Evolutionary conservation across 2,329 filamentous ascomycete species (phyloP), one percentile per base, ranked within the genome.

Genomic region (Ustilaginoidea virens): DNA sequence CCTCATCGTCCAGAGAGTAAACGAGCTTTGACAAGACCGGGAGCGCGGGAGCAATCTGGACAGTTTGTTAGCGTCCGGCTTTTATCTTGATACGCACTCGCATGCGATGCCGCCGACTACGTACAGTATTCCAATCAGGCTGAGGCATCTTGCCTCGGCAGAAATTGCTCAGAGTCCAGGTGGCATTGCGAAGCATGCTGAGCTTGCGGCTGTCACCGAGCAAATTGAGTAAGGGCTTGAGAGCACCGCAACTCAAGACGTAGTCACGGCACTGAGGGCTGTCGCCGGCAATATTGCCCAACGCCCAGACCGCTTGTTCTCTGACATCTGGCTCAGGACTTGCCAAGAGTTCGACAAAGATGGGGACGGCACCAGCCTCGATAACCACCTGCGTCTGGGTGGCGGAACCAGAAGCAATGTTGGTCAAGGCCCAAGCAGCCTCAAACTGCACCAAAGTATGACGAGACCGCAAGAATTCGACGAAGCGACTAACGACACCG

Each of bases 151-250:
- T 98, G 60, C 90, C 90, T 66, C 90, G 83, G 65, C 90, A 98
- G 63, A 98, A 98, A 68, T 98, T 98, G 70, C 90, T 96, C 33
- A 98, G 65, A 25, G 90, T 98, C 90, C 90, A 98, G 15, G 90
- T 98, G 20, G 90, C 90, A 53, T 98, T 98, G 43, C 90, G 74
- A 29, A 98, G 76, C 90, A 98, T 98, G 69, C 86, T 96, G 33
- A 98, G 66, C 69, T 98, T 98, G 49, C 90, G 85, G 63, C 90
- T 94, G 56, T 98, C 90, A 31, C 87, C 87, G 33, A 98, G 74
- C 25, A 98, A 71, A 48, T 74, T 73, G 33, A 98, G 72, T 33
- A 98, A 69, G 29, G 90, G 90, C 55, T 83, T 83, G 29, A 98
- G 72, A 37, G 90, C 90, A 46, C 86, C 86, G 41, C 81, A 83